These are phyloP conservation scores for Exophiala calicioides DNA, from an alignment of 2,329 filamentous ascomycete genomes.

Conservation along the genomic window DNA sequence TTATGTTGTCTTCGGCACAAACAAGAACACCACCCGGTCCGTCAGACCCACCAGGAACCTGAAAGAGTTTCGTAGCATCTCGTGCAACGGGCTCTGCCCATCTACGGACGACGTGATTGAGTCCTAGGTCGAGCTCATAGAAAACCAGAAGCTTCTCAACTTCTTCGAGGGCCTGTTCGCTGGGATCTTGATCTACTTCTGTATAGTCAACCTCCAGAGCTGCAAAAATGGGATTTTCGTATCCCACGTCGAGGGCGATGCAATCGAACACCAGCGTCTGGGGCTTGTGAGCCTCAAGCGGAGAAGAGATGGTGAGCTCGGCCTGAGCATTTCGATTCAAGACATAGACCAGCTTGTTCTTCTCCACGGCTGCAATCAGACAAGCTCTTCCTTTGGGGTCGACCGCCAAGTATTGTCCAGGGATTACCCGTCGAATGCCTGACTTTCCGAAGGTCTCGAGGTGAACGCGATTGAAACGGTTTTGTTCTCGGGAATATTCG, in stretches of 20 bases:
- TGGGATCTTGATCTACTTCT: constrained; percentile 86
- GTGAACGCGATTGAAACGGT: constrained; percentile 84
- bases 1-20: constrained; percentile 91
- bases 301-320: constrained; percentile 94
- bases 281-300: constrained; percentile 91
- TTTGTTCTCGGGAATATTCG: constrained; percentile 84
- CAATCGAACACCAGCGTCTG: constrained; percentile 87
- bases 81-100: constrained; percentile 95
- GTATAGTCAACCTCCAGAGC: constrained; percentile 91
- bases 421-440: constrained; percentile 86
- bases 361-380: constrained; percentile 90
- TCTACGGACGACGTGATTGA: constrained; percentile 95
- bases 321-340: constrained; percentile 93
- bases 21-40: constrained; percentile 94
- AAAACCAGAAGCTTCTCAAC: constrained; percentile 91
- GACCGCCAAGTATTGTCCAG: constrained; percentile 91
- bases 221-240: constrained; percentile 95
- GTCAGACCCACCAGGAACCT: constrained; percentile 90
- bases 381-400: constrained; percentile 96
- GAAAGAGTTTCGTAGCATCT: constrained; percentile 85
- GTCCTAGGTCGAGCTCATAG: constrained; percentile 92
- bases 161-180: constrained; percentile 76
- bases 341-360: constrained; percentile 99
- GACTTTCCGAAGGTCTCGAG: constrained; percentile 98
- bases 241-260: constrained; percentile 88